phyloP scores from a whole-genome alignment of 2,329 filamentous ascomycete genomes.

The Emergomyces pasteurianus region DNA sequence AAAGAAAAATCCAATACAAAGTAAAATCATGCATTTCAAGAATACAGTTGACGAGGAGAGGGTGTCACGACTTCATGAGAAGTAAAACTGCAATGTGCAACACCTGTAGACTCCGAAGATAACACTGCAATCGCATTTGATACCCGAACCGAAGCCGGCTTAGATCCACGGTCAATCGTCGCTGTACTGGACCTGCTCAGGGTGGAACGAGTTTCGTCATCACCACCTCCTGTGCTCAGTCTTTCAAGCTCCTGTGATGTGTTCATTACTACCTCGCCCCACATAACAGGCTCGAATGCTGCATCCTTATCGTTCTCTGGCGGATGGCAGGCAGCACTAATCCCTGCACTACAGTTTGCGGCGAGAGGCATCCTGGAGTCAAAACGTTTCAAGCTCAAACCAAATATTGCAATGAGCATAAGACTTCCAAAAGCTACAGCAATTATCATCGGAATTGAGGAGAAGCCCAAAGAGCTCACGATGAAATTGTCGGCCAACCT shows the following conservation, averaged over 20 bases:
- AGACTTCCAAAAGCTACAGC: constrained; percentile 9
- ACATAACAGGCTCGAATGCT: constrained; percentile 12
- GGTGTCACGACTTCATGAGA: constrained; percentile 10
- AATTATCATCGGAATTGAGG: constrained; percentile 13
- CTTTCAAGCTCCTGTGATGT: neutral
- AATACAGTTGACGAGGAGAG: constrained; percentile 10
- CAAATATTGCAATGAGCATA: constrained; percentile 8
- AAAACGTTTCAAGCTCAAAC: constrained; percentile 11
- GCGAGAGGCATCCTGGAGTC: constrained; percentile 18
- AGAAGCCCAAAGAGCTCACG: constrained; percentile 15
- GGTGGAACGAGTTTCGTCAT: neutral
- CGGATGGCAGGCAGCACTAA: constrained; percentile 23
- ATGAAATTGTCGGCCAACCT: constrained; percentile 2
- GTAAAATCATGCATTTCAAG: neutral
- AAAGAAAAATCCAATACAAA: neutral
- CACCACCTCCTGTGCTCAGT: neutral
- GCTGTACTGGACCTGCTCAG: neutral
- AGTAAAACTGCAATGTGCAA: constrained; percentile 16
- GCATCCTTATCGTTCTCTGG: constrained; percentile 13
- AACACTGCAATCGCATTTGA: constrained; percentile 4
- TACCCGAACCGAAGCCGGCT: neutral
- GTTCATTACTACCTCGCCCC: constrained; percentile 12
- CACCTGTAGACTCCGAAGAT: neutral
- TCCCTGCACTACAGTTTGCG: constrained; percentile 22
- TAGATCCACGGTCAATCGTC: neutral